Evolutionary conservation across 306 rosid genomes (phyloP), one percentile per base, ranked within the genome.

Genomic region (Medicago ruthenica): DNA sequence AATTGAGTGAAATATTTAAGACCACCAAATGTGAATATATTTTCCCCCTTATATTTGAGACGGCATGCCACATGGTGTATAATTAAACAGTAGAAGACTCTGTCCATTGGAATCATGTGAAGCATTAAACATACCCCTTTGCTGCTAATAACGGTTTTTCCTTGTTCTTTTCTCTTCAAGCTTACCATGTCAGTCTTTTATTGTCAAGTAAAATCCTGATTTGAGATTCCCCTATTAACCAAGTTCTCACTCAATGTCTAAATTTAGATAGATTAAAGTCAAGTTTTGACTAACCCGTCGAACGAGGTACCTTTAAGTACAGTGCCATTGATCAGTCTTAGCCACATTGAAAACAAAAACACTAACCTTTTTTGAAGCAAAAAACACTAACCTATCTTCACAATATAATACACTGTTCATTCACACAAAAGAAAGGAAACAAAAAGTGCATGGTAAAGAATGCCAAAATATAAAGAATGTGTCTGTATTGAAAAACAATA

Each of bases 81-180:
- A 55, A 9, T 44, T 41, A 12, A 73, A 31, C 22, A 55, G 70
- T 34, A 8, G 12, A 73, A 34, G 1, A 36, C 44, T 14, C 20
- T 54, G 42, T 73, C 39, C 17, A 11, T 15, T 47, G 74, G 21
- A 58, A 58, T 44, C 53, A 42, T 36, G 68, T 7, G 59, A 27
- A 18, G 45, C 27, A 17, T 20, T 47, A 18, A 65, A 15, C 22
- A 34, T 14, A 58, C 57, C 34, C 3, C 40, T 20, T 54, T 74
- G 57, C 31, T 67, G 57, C 75, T 40, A 80, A 48, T 60, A 68
- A 80, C 84, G 60, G 84, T 69, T 68, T 69, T 40, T 55, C 11
- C 42, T 58, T 45, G 70, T 58, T 74, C 59, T 13, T 54, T 13
- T 80, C 39, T 22, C 61, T 71, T 53, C 10, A 62, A 54, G 17